phyloP scores from a whole-genome alignment of 768 basidiomycete species.

The Psilocybe azurescens region DNA sequence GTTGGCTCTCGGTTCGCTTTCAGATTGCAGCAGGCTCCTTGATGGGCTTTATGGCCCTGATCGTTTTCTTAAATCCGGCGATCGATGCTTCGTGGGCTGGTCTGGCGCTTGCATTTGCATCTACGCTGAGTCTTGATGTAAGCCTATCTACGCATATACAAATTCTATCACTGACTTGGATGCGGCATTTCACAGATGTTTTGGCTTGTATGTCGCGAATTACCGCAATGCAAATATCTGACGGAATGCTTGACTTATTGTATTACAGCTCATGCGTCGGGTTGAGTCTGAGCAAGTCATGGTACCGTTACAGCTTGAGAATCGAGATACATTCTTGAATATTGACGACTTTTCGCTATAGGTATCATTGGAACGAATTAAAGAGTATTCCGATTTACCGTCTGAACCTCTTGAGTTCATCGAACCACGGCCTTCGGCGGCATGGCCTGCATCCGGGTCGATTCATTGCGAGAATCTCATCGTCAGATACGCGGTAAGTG shows the following conservation, averaged over 20 bases:
- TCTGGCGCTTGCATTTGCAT: slow-evolving; percentile 85
- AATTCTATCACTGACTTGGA: no score
- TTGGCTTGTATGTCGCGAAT: slow-evolving; percentile 9
- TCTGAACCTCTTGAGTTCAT: slow-evolving; percentile 84
- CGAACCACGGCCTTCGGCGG: slow-evolving; percentile 77
- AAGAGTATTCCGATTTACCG: slow-evolving; percentile 84
- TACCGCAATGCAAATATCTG: neutral
- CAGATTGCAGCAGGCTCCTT: slow-evolving; percentile 66
- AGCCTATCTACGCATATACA: neutral
- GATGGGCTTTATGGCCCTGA: slow-evolving; percentile 73
- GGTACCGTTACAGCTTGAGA: slow-evolving; percentile 44
- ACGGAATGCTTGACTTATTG: neutral
- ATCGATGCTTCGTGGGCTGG: slow-evolving; percentile 86
- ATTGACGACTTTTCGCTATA: slow-evolving; percentile 24
- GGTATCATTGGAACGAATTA: slow-evolving; percentile 88
- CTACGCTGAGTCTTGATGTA: slow-evolving; percentile 73
- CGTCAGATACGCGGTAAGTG: slow-evolving; percentile 75
- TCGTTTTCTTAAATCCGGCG: slow-evolving; percentile 64
- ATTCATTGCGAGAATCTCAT: slow-evolving; percentile 77
- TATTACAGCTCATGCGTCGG: slow-evolving; percentile 67
- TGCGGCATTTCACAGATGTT: slow-evolving; percentile 2
- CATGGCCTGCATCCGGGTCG: slow-evolving; percentile 78
- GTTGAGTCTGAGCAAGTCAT: slow-evolving; percentile 91
- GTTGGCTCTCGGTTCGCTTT: slow-evolving; percentile 90
- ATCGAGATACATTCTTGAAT: neutral